Evolutionary conservation across 345 rosid genomes (phyloP), one percentile per base, ranked within the genome.

Genomic region (Eucalyptus leucophloia): DNA sequence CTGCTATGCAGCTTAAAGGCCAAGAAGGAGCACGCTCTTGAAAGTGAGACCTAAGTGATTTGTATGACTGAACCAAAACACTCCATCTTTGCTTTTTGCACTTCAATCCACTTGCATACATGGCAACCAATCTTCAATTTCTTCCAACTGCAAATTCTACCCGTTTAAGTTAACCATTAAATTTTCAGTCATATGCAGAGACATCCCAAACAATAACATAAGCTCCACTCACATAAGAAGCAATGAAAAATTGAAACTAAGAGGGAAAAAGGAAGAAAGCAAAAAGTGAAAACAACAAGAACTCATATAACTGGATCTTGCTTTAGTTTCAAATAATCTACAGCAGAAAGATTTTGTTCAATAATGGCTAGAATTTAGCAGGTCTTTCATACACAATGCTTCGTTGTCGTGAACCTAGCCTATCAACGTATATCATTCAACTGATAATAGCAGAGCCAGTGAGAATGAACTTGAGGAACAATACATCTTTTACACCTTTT

Each of bases 101-200:
- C 92, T 90, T 94, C 91, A 97, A 92, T 90, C 92, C 91, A 92
- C 96, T 94, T 13, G 95, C 91, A 91, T 93, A 96, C 99, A 98
- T 97, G 65, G 91, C 94, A 95, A 92, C 89, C 26, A 56, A 26
- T 56, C 49, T n/a, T 32, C 65, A 51, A 56, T 86, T 49, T 51
- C 83, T 77, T 37, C 83, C 47, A 40, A 77, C 83, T 37, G 83
- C 83, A 77, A 77, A 37, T 40, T 19, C 45, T 18, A 23, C 45
- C 83, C 12, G 15, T 37, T 37, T 77, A 77, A 77, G 44, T 77
- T 65, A 15, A 65, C 21, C 77, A 65, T 21, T 37, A 37, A 77
- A 77, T 37, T 77, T 37, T 77, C 83, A 21, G 45, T 77, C 83
- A 77, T n/a, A n/a, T 21, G 83, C 83, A 77, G 47, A 37, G 83